These are phyloP conservation scores for Podaxis rugospora DNA, from an alignment of 768 basidiomycete genomes.

Conservation along the genomic window DNA sequence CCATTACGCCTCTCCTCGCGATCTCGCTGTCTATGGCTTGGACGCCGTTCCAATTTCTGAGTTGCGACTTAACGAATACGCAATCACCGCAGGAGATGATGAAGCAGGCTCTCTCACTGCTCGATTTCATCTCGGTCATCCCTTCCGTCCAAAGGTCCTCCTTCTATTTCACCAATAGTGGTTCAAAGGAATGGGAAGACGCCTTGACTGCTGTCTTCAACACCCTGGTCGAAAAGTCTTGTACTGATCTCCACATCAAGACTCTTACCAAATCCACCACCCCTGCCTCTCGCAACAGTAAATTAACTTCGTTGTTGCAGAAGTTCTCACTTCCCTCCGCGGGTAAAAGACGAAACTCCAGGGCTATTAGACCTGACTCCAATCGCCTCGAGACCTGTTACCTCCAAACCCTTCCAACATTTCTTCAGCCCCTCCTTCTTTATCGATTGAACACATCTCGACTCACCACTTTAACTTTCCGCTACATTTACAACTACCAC, in stretches of 20 bases:
- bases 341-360: neutral
- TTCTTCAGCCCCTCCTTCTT: slow-evolving; percentile 6
- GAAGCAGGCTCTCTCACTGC: neutral
- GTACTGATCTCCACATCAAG: slow-evolving; percentile 4
- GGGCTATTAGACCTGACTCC: neutral
- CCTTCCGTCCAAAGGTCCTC: neutral
- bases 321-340: neutral
- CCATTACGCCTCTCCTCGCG: neutral
- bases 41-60: neutral
- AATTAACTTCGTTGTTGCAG: neutral
- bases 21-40: slow-evolving; percentile 5
- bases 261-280: slow-evolving; percentile 1
- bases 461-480: slow-evolving; percentile 5
- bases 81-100: neutral
- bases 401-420: slow-evolving; percentile 8
- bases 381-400: slow-evolving; percentile 5
- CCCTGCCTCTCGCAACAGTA: neutral
- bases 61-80: slow-evolving; percentile 11
- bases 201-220: neutral
- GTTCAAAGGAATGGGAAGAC: slow-evolving; percentile 7
- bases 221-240: neutral
- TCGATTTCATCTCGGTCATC: slow-evolving; percentile 1
- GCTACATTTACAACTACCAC: slow-evolving; percentile 9
- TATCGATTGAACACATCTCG: slow-evolving; percentile 4
- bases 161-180: neutral